Percentiles rank a stretch among this genome's conserved stretches.
These are phyloP conservation scores for Globisporangium abappressorium DNA, from an alignment of 352 stramenopile genomes.

Conservation along the genomic window DNA sequence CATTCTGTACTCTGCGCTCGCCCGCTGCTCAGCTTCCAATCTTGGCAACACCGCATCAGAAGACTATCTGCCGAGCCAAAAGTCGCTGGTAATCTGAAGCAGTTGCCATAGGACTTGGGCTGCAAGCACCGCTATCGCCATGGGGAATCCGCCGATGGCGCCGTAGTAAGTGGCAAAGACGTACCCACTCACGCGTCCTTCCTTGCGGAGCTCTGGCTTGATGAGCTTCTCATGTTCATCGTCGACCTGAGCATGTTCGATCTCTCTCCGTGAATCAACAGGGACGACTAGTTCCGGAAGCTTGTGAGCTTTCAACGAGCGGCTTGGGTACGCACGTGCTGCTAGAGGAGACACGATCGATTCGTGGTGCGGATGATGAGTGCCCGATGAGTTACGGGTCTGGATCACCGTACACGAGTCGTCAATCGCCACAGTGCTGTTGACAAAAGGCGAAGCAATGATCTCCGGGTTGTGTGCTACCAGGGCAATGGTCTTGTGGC, in stretches of 20 bases:
- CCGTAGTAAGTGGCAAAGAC: background rate
- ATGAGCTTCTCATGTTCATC: slow-evolving; percentile 7
- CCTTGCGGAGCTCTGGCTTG: background rate
- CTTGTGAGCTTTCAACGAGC: no score
- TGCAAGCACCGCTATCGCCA: slow-evolving; percentile 13
- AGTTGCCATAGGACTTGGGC: slow-evolving; percentile 57
- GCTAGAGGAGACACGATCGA: background rate
- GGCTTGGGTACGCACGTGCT: no score
- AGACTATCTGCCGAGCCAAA: slow-evolving; percentile 40
- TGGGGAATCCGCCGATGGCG: slow-evolving; percentile 20
- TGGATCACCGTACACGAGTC: background rate
- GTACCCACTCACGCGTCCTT: background rate
- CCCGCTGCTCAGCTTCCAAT: no score
- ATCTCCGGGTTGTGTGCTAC: slow-evolving; percentile 88
- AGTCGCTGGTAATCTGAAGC: slow-evolving; percentile 62
- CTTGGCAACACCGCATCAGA: background rate
- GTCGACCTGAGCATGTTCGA: no score
- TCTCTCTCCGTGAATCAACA: no score
- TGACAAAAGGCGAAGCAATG: slow-evolving; percentile 24
- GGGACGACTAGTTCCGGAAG: no score
- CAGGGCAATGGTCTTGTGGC: slow-evolving; percentile 68
- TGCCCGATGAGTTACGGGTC: background rate
- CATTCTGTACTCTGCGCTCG: background rate
- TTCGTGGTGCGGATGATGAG: background rate
- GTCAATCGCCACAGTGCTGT: background rate